Evolutionary conservation across 2,329 filamentous ascomycete genomes (phyloP).

Genomic region (Penicillium crustosum): DNA sequence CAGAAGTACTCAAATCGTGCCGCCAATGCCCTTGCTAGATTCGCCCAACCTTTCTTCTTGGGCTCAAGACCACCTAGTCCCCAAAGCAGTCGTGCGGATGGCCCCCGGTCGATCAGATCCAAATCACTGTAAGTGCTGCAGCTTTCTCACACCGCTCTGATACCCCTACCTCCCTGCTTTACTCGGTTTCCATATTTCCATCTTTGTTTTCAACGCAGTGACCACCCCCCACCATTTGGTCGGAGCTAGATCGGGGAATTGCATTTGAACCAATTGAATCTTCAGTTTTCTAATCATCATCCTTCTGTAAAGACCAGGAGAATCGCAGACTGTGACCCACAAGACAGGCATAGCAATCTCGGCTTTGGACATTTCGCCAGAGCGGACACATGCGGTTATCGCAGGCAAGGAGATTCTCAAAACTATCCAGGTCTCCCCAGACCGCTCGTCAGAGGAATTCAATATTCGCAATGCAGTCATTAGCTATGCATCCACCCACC

Average conservation of each 20-base stretch:
- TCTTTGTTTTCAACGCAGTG: conserved; percentile 1
- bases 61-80: conserved; percentile 56
- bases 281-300: conserved; percentile 27
- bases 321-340: conserved; percentile 59
- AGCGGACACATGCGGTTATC: conserved; percentile 62
- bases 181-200: background rate
- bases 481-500: conserved; percentile 55
- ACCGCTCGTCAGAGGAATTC: conserved; percentile 60
- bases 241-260: conserved; percentile 6
- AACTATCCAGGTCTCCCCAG: conserved; percentile 60
- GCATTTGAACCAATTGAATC: conserved; percentile 11
- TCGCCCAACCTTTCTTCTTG: conserved; percentile 56
- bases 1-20: conserved; percentile 46
- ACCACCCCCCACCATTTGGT: conserved; percentile 10
- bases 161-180: conserved; percentile 11
- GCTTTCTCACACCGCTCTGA: conserved; percentile 19
- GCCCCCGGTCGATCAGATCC: conserved; percentile 36
- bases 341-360: conserved; percentile 64
- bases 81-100: conserved; percentile 38
- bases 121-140: conserved; percentile 41
- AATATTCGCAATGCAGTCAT: conserved; percentile 63
- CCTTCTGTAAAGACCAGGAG: conserved; percentile 34
- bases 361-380: conserved; percentile 63
- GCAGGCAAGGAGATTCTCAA: conserved; percentile 67
- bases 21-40: conserved; percentile 51